Evolutionary conservation across 2,329 filamentous ascomycete species (phyloP).

Genomic region (Fusarium azukiicola): DNA sequence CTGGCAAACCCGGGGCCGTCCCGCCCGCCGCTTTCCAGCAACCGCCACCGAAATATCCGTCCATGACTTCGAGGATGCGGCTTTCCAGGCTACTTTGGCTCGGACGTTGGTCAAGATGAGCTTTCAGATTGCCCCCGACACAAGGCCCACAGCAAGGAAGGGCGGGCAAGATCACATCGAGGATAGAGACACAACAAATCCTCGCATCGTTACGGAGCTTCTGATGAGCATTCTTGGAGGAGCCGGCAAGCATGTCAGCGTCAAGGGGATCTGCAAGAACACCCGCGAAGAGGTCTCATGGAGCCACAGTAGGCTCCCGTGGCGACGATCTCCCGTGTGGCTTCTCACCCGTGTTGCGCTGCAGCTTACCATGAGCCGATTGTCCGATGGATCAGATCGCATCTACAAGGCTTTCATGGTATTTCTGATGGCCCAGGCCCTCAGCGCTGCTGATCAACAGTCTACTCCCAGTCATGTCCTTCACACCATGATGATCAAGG

Average conservation of each 20-base stretch:
- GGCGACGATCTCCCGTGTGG: constrained; percentile 76
- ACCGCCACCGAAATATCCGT: constrained; percentile 17
- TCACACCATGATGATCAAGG: constrained; percentile 41
- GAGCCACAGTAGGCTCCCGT: constrained; percentile 55
- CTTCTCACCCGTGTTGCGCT: constrained; percentile 74
- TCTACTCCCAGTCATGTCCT: constrained; percentile 24
- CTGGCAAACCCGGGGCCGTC: too few relatives aligned
- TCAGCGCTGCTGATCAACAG: not conserved
- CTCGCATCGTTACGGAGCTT: constrained; percentile 74
- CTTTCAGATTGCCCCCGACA: constrained; percentile 49
- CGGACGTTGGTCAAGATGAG: constrained; percentile 58
- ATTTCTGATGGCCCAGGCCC: constrained; percentile 28
- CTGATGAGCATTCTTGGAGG: constrained; percentile 64
- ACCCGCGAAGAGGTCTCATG: constrained; percentile 76
- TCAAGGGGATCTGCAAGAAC: constrained; percentile 67
- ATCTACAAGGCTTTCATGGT: constrained; percentile 47
- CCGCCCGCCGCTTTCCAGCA: constrained; percentile 39
- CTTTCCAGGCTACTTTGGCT: constrained; percentile 49
- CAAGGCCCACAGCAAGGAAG: constrained; percentile 59
- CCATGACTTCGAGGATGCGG: constrained; percentile 16
- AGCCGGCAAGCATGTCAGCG: constrained; percentile 53
- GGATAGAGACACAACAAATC: constrained; percentile 70
- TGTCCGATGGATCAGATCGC: not conserved
- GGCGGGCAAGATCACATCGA: constrained; percentile 62
- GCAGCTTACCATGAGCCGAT: constrained; percentile 59